A percentile compares a stretch with the other conserved stretches of the same genome.
phyloP scores from a whole-genome alignment of 805 yeast genomes.

The Starmerella roubikii region DNA sequence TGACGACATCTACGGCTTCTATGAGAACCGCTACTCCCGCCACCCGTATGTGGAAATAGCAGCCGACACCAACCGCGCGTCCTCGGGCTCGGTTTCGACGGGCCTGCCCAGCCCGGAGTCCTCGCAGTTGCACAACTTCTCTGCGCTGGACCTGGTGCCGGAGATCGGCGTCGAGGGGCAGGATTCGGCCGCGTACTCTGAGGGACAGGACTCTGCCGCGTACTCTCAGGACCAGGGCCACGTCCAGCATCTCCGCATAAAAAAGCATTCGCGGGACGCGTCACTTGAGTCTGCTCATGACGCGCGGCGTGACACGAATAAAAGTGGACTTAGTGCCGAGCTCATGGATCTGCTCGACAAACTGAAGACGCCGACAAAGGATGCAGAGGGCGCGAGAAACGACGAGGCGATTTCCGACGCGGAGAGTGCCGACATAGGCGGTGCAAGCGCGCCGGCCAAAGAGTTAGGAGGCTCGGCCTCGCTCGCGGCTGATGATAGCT shows the following conservation, averaged over 20 bases:
- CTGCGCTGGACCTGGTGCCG: constrained; percentile 13
- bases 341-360: neutral
- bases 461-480: neutral
- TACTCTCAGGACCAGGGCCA: neutral
- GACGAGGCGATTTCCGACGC: neutral
- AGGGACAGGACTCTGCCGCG: neutral
- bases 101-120: constrained; percentile 20
- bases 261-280: constrained; percentile 9
- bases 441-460: neutral
- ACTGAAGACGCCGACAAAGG: neutral
- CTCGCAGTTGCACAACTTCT: constrained; percentile 8
- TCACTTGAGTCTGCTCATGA: neutral
- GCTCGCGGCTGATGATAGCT: neutral
- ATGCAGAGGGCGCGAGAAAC: neutral
- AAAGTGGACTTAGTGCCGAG: neutral
- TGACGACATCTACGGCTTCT: constrained; percentile 22
- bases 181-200: neutral
- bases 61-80: constrained; percentile 8
- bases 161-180: constrained; percentile 7
- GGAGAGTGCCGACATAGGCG: neutral
- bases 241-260: constrained; percentile 3
- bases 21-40: constrained; percentile 17
- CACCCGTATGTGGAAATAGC: constrained; percentile 16
- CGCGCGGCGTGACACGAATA: too few relatives aligned
- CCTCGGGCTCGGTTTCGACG: constrained; percentile 23